Percentiles rank a stretch among this genome's conserved stretches.
phyloP scores from a whole-genome alignment of 768 basidiomycete species.

The Suillus clintonianus region DNA sequence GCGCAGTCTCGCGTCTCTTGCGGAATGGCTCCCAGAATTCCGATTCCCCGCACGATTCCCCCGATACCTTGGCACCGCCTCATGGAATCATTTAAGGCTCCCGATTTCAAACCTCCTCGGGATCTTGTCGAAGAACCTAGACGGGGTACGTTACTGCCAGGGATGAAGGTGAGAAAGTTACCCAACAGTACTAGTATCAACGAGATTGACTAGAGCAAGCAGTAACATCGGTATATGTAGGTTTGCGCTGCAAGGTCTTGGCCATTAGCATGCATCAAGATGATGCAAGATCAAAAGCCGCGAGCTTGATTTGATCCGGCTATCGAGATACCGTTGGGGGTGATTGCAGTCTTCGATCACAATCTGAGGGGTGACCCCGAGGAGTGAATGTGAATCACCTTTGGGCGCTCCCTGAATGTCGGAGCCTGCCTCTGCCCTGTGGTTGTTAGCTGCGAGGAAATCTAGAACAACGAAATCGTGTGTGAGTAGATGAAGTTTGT shows the following conservation, averaged over 20 bases:
- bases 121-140: slow-evolving; percentile 56
- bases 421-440: background rate
- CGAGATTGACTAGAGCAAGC: slow-evolving; percentile 53
- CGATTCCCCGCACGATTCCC: background rate
- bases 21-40: background rate
- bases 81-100: background rate
- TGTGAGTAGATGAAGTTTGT: slow-evolving; percentile 29
- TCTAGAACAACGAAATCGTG: background rate
- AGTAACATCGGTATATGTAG: slow-evolving; percentile 46
- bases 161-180: background rate
- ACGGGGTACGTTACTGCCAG: background rate
- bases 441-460: background rate
- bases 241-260: slow-evolving; percentile 20
- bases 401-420: background rate
- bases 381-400: background rate
- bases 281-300: slow-evolving; percentile 7
- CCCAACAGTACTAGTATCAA: slow-evolving; percentile 54
- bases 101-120: background rate
- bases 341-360: background rate
- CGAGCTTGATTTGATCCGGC: slow-evolving; percentile 15
- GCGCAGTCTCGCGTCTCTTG: background rate
- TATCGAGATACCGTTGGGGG: background rate
- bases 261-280: background rate
- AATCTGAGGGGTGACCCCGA: background rate
- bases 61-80: background rate